Percentiles rank a stretch among this genome's conserved stretches.
Conservation (phyloP, 768 basidiomycete genomes). For the Candolleomyces eurysporus region DNA sequence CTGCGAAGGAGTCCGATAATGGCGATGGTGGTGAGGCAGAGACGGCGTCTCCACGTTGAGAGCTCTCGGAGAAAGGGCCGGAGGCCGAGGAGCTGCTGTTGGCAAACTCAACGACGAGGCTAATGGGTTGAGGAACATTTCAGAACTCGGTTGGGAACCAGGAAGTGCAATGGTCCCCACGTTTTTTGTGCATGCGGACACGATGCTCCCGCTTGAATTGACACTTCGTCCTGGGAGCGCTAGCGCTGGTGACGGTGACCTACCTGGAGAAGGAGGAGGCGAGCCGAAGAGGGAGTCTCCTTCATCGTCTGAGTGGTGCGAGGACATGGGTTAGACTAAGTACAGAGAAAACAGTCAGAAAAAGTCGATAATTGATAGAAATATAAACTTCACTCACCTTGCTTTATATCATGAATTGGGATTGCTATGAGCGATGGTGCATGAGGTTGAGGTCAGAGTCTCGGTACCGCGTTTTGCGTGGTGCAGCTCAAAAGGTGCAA, state of each 20-base stretch:
- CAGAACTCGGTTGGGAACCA: conserved; percentile 89
- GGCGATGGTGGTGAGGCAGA: conserved; percentile 8
- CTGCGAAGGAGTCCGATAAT: background rate
- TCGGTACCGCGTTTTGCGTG: too few species aligned
- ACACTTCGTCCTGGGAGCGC: conserved; percentile 52
- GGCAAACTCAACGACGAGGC: conserved; percentile 55
- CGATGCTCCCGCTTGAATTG: conserved; percentile 20
- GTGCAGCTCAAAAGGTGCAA: background rate
- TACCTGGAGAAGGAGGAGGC: conserved; percentile 78
- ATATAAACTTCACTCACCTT: background rate
- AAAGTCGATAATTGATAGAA: background rate
- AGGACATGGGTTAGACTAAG: conserved; percentile 1
- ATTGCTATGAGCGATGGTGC: background rate
- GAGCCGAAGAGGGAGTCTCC: conserved; percentile 81
- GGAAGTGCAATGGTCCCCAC: conserved; percentile 98
- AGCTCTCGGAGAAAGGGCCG: conserved; percentile 19
- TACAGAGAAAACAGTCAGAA: background rate
- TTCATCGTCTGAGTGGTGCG: conserved; percentile 26
- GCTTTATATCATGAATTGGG: background rate
- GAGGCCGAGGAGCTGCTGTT: conserved; percentile 31
- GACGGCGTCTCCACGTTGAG: conserved; percentile 1
- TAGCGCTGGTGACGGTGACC: conserved; percentile 63
- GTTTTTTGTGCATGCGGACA: conserved; percentile 61
- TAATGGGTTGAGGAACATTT: conserved; percentile 80
- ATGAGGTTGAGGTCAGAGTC: background rate